phyloP scores from a whole-genome alignment of 2,329 filamentous ascomycete genomes.

The Trichoderma cornu-damae region DNA sequence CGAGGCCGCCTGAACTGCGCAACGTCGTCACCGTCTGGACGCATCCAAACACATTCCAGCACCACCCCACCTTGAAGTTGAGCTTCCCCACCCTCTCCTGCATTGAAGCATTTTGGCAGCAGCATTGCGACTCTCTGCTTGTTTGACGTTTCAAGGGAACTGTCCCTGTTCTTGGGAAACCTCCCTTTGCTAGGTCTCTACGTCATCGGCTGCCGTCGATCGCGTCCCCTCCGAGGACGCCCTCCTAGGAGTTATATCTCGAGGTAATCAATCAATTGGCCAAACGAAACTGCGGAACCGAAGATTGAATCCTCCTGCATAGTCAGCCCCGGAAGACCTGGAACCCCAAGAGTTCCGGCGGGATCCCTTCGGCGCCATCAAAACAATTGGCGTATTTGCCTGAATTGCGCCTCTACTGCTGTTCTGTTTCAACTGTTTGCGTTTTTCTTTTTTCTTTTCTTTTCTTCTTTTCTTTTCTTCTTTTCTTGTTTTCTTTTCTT shows the following conservation, averaged over 20 bases:
- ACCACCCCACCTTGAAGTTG: conserved; percentile 12
- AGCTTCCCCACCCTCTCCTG: conserved; percentile 17
- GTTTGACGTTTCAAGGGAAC: not conserved
- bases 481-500: too few relatives aligned
- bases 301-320: not conserved
- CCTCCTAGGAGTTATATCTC: not conserved
- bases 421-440: not conserved
- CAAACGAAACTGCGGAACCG: conserved; percentile 17
- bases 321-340: conserved; percentile 19
- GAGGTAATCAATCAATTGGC: not conserved
- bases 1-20: not conserved
- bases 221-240: not conserved
- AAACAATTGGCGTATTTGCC: not conserved
- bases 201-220: not conserved
- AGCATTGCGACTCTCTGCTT: not conserved
- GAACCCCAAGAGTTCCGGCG: conserved; percentile 5
- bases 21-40: conserved; percentile 18
- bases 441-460: too few relatives aligned
- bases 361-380: not conserved
- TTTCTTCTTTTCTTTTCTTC: too few relatives aligned
- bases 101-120: conserved; percentile 9
- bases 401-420: not conserved
- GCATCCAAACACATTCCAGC: conserved; percentile 13
- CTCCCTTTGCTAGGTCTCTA: not conserved
- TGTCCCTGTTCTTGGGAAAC: not conserved